Evolutionary conservation across 2,329 filamentous ascomycete genomes (phyloP).

Genomic region (Sclerotinia trifoliorum): DNA sequence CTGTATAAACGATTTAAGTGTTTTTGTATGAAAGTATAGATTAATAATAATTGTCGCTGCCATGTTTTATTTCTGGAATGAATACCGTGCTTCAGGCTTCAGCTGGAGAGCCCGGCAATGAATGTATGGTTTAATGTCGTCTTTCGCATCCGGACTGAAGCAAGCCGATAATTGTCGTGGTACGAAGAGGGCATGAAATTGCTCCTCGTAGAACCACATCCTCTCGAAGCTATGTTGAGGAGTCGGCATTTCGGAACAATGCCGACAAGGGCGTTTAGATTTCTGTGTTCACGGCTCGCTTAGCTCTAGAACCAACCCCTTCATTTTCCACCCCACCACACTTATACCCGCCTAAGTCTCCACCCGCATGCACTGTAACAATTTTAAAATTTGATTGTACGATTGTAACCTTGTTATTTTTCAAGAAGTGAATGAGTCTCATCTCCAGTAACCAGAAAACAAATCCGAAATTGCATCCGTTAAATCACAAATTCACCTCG

Average conservation of each 20-base stretch:
- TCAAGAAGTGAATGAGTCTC: neutral
- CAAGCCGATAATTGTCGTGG: too few relatives aligned
- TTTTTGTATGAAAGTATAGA: neutral
- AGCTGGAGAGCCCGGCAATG: too few relatives aligned
- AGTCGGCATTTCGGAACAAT: too few relatives aligned
- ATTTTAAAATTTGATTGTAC: neutral
- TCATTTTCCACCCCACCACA: constrained; percentile 6
- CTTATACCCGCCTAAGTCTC: neutral
- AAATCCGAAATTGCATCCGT: neutral
- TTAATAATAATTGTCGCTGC: neutral
- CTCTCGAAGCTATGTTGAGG: neutral
- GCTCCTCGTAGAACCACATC: neutral
- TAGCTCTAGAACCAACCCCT: neutral
- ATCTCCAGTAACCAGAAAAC: neutral
- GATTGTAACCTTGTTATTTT: too few relatives aligned
- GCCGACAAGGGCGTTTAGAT: neutral
- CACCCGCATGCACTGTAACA: neutral
- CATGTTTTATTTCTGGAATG: neutral
- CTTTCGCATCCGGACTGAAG: neutral
- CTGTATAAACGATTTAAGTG: neutral
- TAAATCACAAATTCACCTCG: neutral
- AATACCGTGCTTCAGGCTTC: too few relatives aligned
- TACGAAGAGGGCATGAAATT: neutral
- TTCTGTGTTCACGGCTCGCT: neutral
- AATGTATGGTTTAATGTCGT: too few relatives aligned